phyloP scores from a whole-genome alignment of 192 early-diverging fungal species.

The Dispira parvispora region DNA sequence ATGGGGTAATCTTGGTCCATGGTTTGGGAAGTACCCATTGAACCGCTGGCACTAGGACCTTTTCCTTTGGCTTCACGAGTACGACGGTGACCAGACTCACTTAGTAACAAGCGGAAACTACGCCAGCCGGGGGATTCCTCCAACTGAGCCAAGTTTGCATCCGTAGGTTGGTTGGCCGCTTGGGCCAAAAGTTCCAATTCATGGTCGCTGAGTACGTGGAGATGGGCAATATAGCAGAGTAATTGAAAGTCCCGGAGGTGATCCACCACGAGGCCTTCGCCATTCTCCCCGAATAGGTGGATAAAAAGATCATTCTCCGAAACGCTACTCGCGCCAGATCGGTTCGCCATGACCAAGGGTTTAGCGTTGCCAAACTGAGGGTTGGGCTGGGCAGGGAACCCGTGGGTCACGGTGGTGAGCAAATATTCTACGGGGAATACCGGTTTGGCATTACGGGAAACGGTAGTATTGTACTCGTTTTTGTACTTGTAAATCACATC shows the following conservation, averaged over 20 bases:
- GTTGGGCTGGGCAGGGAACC: constrained; percentile 65
- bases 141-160: constrained; percentile 18
- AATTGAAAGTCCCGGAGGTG: constrained; percentile 75
- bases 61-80: too few species aligned
- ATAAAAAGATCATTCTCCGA: constrained; percentile 42
- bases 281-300: constrained; percentile 23
- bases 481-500: constrained; percentile 94
- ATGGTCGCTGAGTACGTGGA: constrained; percentile 43
- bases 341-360: constrained; percentile 66
- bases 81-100: too few species aligned
- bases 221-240: constrained; percentile 46
- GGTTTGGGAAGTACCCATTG: too few species aligned
- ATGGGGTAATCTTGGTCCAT: not conserved
- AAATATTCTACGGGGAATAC: constrained; percentile 96
- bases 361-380: constrained; percentile 50
- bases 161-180: constrained; percentile 19
- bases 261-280: constrained; percentile 23
- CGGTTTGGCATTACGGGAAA: constrained; percentile 80
- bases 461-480: constrained; percentile 82
- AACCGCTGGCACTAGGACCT: too few species aligned
- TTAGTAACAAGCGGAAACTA: constrained; percentile 24
- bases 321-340: constrained; percentile 32
- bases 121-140: constrained; percentile 43
- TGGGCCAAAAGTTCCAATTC: constrained; percentile 34
- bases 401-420: constrained; percentile 79